Evolutionary conservation across 768 basidiomycete species (phyloP), one percentile per base, ranked within the genome.

Genomic region (Lyophyllum semitale): DNA sequence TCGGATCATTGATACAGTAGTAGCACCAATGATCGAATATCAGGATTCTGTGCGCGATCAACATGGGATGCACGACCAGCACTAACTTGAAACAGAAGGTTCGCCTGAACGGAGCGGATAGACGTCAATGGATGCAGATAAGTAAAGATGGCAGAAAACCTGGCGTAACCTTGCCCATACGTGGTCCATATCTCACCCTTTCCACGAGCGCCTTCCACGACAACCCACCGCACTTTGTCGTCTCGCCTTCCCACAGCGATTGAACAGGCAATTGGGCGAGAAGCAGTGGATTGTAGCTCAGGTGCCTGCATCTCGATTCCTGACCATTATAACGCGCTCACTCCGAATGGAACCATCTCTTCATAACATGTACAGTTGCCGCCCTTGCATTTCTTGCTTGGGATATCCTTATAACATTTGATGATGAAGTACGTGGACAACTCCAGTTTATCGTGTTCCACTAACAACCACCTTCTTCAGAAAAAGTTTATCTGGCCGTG

Each of bases 401-500:
- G 69, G 77, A 79, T 54, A 73, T 77, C 13, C 47, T 70, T 27
- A 68, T 77, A 29, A 77, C 76, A 7, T 55, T 71, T 27, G 71
- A 72, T 47, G 72, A 74, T 47, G 78, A 78, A 68, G 73, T 76
- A 53, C 37, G 68, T 57, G 13, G 18, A 13, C 43, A 22, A 13
- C n/a, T 44, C 29, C n/a, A 32, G n/a, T 5, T 8, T 48, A 15
- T 30, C 9, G 22, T 23, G 33, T 29, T 37, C 30, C 26, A 25
- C 30, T 55, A 27, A 55, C n/a, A n/a, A 30, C 8, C 32, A n/a
- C 8, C 18, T 23, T 38, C 30, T 30, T 33, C 30, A 77, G 75
- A 68, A 75, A 44, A 65, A 67, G 50, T 66, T 69, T 48, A 71
- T 78, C 4, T 78, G 77, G 76, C 68, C 74, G 75, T 76, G 55